Percentiles rank a stretch among this genome's conserved stretches.
These are phyloP conservation scores for Aspergillus avenaceus DNA, from an alignment of 495 filamentous ascomycete genomes.

Conservation along the genomic window DNA sequence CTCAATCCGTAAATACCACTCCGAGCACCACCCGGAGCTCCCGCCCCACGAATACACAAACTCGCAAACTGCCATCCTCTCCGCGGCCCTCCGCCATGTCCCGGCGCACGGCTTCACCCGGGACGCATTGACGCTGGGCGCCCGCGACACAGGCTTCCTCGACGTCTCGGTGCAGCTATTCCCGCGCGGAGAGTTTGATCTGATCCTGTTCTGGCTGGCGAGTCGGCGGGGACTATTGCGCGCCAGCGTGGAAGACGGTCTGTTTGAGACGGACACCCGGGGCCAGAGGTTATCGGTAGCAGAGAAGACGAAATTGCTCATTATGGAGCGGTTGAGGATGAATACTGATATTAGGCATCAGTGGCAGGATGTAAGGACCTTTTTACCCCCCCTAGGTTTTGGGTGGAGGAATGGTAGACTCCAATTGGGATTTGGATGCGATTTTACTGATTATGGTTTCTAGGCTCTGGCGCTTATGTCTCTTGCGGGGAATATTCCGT, in stretches of 20 bases:
- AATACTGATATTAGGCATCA: constrained; percentile 65
- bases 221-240: constrained; percentile 58
- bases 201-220: constrained; percentile 78
- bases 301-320: constrained; percentile 58
- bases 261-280: constrained; percentile 15
- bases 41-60: constrained; percentile 57
- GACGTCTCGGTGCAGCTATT: constrained; percentile 82
- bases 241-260: constrained; percentile 43
- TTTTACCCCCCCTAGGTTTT: background rate
- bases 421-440: background rate
- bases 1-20: constrained; percentile 71
- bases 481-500: constrained; percentile 66
- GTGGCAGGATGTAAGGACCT: constrained; percentile 74
- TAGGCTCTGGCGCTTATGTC: constrained; percentile 90
- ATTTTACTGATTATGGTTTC: constrained; percentile 3
- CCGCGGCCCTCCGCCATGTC: constrained; percentile 73
- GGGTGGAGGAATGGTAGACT: too few species aligned
- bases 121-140: constrained; percentile 67
- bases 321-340: constrained; percentile 67
- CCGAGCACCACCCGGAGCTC: constrained; percentile 55
- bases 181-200: constrained; percentile 70
- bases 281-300: constrained; percentile 32
- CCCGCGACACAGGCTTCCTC: constrained; percentile 77
- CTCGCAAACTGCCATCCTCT: constrained; percentile 72
- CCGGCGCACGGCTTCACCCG: constrained; percentile 77